Evolutionary conservation across 2,329 filamentous ascomycete genomes (phyloP).

Genomic region (Diplodia sapinea): DNA sequence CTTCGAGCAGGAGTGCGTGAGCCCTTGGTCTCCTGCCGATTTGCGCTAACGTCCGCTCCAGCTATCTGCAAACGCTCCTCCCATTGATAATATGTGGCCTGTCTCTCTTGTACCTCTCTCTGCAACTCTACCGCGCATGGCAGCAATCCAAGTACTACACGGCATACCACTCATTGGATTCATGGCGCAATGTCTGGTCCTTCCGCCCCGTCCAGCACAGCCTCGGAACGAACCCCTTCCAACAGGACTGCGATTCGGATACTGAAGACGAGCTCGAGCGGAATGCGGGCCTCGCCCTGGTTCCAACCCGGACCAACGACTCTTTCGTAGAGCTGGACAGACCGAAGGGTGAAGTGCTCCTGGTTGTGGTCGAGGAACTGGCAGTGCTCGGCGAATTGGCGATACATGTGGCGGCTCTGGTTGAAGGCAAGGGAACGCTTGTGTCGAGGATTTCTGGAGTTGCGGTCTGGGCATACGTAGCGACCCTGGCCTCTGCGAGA

Average conservation of each 20-base stretch:
- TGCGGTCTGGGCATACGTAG: constrained; percentile 79
- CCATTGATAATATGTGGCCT: constrained; percentile 73
- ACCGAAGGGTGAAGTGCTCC: constrained; percentile 73
- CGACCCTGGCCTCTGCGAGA: constrained; percentile 74
- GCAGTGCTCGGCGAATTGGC: constrained; percentile 74
- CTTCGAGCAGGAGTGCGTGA: constrained; percentile 67
- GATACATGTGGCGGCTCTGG: constrained; percentile 69
- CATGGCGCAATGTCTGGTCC: constrained; percentile 50
- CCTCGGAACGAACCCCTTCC: constrained; percentile 37
- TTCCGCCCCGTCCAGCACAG: constrained; percentile 40
- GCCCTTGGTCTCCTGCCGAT: background rate
- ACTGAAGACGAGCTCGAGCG: constrained; percentile 66
- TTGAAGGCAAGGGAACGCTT: constrained; percentile 50
- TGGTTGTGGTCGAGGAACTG: constrained; percentile 75
- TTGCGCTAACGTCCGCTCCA: constrained; percentile 45
- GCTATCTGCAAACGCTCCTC: constrained; percentile 80
- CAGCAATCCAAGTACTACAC: constrained; percentile 59
- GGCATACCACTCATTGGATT: constrained; percentile 64
- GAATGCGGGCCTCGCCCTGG: constrained; percentile 61
- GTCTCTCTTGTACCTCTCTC: constrained; percentile 71
- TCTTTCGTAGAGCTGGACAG: constrained; percentile 72
- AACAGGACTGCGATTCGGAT: constrained; percentile 47
- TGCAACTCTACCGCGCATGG: constrained; percentile 63
- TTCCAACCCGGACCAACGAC: constrained; percentile 57
- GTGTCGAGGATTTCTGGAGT: constrained; percentile 66